These are phyloP conservation scores for Erysimum pusillum DNA, from an alignment of 441 rosid genomes.

Conservation along the genomic window DNA sequence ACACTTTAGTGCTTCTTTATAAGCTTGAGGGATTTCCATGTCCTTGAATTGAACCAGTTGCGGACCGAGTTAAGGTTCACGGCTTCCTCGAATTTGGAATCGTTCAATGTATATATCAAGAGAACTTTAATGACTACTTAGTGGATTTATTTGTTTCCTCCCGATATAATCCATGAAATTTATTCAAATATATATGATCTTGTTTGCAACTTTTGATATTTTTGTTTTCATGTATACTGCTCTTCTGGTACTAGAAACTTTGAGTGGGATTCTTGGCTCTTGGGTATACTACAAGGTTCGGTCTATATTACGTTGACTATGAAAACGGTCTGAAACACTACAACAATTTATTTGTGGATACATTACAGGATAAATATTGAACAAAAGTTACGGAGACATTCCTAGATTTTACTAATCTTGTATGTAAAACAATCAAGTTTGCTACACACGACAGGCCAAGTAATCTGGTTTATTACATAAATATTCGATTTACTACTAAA, in stretches of 20 bases:
- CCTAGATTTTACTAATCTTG: neutral
- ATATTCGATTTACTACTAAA: neutral
- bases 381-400: conserved; percentile 1
- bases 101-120: conserved; percentile 4
- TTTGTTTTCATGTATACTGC: neutral
- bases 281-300: neutral
- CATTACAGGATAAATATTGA: neutral
- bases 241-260: neutral
- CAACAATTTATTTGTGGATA: neutral
- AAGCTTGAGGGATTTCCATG: neutral
- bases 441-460: neutral
- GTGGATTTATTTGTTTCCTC: conserved; percentile 22
- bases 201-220: neutral
- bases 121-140: neutral
- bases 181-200: neutral
- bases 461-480: neutral
- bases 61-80: neutral
- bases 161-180: neutral
- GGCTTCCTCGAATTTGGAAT: neutral
- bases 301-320: conserved; percentile 21
- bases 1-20: neutral
- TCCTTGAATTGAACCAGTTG: conserved; percentile 3
- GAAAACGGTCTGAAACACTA: conserved; percentile 13
- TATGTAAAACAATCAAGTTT: neutral
- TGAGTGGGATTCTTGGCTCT: neutral